Conservation (phyloP, 129 eudicot species). For the Heracleum sosnowskyi region DNA sequence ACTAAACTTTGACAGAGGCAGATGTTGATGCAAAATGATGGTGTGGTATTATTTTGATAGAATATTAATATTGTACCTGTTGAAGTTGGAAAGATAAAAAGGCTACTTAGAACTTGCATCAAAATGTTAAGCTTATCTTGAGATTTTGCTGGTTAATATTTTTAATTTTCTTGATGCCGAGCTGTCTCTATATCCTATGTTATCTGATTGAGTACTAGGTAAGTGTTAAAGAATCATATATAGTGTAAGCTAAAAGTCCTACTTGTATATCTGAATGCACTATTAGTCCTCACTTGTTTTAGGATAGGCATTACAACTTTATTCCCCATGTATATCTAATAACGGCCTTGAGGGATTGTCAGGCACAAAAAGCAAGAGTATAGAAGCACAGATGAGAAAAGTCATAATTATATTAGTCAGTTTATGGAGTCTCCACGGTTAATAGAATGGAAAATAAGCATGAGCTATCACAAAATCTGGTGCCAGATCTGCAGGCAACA, state of each 20-base stretch:
- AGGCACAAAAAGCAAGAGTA: slow-evolving; percentile 22
- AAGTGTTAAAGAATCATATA: slow-evolving; percentile 25
- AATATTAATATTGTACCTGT: neutral
- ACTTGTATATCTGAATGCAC: neutral
- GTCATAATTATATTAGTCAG: slow-evolving; percentile 9
- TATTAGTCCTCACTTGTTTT: slow-evolving; percentile 25
- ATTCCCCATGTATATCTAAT: slow-evolving; percentile 25
- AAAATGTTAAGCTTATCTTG: neutral
- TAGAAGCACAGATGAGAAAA: slow-evolving; percentile 19
- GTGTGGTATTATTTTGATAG: neutral
- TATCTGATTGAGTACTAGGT: neutral
- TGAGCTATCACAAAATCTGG: slow-evolving; percentile 20
- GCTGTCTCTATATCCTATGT: neutral
- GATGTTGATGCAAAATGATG: slow-evolving; percentile 5
- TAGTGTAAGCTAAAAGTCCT: neutral
- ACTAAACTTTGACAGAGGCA: slow-evolving; percentile 6
- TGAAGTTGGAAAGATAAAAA: neutral
- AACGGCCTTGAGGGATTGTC: slow-evolving; percentile 17
- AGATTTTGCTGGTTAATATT: neutral
- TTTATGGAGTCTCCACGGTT: slow-evolving; percentile 1
- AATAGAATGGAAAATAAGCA: slow-evolving; percentile 23
- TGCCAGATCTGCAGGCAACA: slow-evolving; percentile 30
- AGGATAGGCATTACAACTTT: slow-evolving; percentile 42
- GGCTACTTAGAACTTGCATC: neutral
- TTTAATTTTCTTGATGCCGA: neutral